Evolutionary conservation across 2,329 filamentous ascomycete genomes (phyloP), one percentile per base, ranked within the genome.

Genomic region (Endoconidiophora laricicola): DNA sequence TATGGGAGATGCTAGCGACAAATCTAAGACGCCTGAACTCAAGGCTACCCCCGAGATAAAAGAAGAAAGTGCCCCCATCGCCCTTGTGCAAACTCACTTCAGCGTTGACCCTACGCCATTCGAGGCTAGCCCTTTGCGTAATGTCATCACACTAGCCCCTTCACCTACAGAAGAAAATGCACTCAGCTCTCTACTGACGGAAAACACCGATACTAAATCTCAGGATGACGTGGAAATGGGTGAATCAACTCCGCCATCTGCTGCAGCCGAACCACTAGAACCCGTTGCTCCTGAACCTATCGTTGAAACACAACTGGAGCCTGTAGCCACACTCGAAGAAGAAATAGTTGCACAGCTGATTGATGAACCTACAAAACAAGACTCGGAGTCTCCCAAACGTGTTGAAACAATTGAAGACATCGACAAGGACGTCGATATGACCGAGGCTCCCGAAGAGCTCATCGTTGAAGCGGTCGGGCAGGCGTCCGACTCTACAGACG

Each of bases 371-470:
- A 26, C 10, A n/a, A 26, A 24, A 22, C 9, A 7, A 20, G n/a
- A 22, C 16, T 37, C 26, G 6, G 44, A 37, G n/a, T 14, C 26
- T 16, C 16, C 26, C 4, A 14, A 18, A 0, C 2, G 29, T 33
- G 7, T 3, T 33, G 44, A 18, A 9, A 14, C 14, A 9, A 9
- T 33, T 18, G 23, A 6, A 23, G 26, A 26, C 16, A 16, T 14
- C 7, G 36, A 60, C 37, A 60, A 61, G 47, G 55, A 60, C 38
- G 61, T 60, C 46, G 54, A 55, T 18, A 61, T 62, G 26, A 56
- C 54, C 18, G 49, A 53, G 20, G 50, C 41, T 14, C 50, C 49
- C 6, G 46, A 52, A 14, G 47, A 49, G 37, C 44, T 49, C 42
- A 51, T 46, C 14, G 26, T 48, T 4, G 50, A 55, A 26, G 46